Conservation (phyloP, 179 eudicot species). For the Amaranthus tricolor region DNA sequence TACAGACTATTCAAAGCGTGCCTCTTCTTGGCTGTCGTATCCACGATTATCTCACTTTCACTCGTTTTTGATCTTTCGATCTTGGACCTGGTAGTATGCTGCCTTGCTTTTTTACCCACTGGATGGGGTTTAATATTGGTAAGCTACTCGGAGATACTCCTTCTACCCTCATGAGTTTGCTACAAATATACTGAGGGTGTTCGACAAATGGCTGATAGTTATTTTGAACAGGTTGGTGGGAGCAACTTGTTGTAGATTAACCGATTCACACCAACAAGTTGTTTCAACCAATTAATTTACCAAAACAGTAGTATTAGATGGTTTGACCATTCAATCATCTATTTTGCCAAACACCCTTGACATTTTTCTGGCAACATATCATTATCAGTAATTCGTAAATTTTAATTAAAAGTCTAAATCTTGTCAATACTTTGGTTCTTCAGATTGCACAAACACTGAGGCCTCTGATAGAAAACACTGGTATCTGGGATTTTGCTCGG, state of each 20-base stretch:
- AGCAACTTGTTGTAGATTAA: too few relatives aligned
- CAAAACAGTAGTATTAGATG: too few relatives aligned
- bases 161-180: background rate
- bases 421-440: slow-evolving; percentile 8
- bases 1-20: slow-evolving; percentile 83
- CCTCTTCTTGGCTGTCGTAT: slow-evolving; percentile 65
- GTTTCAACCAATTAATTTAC: too few relatives aligned
- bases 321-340: too few relatives aligned
- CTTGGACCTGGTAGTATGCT: slow-evolving; percentile 79
- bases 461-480: slow-evolving; percentile 57
- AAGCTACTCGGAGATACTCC: slow-evolving; percentile 18
- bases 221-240: too few relatives aligned
- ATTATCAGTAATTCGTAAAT: background rate
- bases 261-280: too few relatives aligned
- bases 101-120: slow-evolving; percentile 88
- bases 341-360: too few relatives aligned
- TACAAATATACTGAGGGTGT: background rate
- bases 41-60: slow-evolving; percentile 65
- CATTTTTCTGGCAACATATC: too few relatives aligned
- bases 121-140: slow-evolving; percentile 98
- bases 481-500: slow-evolving; percentile 66
- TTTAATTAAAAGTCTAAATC: background rate
- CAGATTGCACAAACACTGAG: slow-evolving; percentile 78
- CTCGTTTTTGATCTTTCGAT: slow-evolving; percentile 60
- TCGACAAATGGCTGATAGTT: too few relatives aligned